These are phyloP conservation scores for Entonaema liquescens DNA, from an alignment of 495 filamentous ascomycete species.

Conservation along the genomic window DNA sequence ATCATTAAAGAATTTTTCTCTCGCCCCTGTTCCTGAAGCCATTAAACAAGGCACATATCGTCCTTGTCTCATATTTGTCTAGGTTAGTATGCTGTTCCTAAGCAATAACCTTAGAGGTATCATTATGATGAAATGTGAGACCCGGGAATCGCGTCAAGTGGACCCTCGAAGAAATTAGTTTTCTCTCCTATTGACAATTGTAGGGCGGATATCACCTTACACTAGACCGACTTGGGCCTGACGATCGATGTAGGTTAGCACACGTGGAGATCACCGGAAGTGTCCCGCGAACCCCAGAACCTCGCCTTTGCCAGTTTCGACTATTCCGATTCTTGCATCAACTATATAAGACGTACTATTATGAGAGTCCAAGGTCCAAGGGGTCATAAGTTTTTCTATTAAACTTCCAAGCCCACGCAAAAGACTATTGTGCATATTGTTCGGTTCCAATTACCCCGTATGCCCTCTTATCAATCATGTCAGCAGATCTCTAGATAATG, in stretches of 20 bases:
- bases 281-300: conserved; percentile 40
- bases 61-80: conserved; percentile 11
- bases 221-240: conserved; percentile 37
- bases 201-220: conserved; percentile 34
- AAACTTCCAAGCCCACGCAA: neutral
- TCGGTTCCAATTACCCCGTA: conserved; percentile 7
- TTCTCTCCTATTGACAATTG: conserved; percentile 18
- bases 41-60: conserved; percentile 3
- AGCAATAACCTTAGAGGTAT: conserved; percentile 17
- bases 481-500: conserved; percentile 9
- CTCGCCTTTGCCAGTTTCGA: conserved; percentile 34
- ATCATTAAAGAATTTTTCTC: conserved; percentile 20
- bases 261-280: conserved; percentile 42
- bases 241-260: conserved; percentile 36
- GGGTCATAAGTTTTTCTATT: conserved; percentile 12
- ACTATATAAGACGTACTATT: conserved; percentile 6
- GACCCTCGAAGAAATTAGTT: conserved; percentile 2
- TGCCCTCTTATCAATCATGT: conserved; percentile 12
- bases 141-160: conserved; percentile 32
- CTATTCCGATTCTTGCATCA: conserved; percentile 20
- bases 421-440: conserved; percentile 14
- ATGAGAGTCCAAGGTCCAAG: conserved; percentile 14
- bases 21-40: conserved; percentile 13
- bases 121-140: conserved; percentile 29
- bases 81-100: conserved; percentile 11